Base-by-base conservation (phyloP, 164 flowering plant species). In the Nymphaea thermarum region DNA sequence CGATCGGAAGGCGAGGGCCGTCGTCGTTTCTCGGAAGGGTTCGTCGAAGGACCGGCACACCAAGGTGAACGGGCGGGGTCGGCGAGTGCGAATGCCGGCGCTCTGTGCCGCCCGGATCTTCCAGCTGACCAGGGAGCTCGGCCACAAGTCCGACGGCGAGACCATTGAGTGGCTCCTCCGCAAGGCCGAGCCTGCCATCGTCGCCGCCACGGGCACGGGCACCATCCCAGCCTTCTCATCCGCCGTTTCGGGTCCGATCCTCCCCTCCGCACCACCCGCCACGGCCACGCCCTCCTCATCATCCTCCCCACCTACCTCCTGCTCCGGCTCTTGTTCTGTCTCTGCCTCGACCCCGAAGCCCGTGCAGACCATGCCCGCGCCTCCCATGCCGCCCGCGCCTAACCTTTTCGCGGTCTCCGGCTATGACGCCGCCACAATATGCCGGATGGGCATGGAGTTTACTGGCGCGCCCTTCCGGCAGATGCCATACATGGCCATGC, bases 131-230 rank as follows among this genome's bases (percentile, higher is more conserved):
- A 81, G 85, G 25, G 88, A 85, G 67, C 88, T 85, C 65, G 85
- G 86, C 67, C 85, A 77, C 82, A 82, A 83, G 42, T 80, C 84
- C 70, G 88, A 85, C 60, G 88, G 88, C 7, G 83, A 85, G 74
- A 85, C 88, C 63, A 83, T 85, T 17, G 88, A 85, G 78, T 85
- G 89, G 89, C 77, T 85, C 6, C 84, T 85, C 63, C 82, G 80
- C 62, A 80, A 82, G 6, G 89, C 90, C 4, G 86, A 85, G 78
- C 84, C 85, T 2, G 73, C 89, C 61, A 83, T 85, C 64, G 70
- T 83, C 44, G 82, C 85, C 60, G 84, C 83, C 68, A 83, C 88
- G 16, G 68, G 68, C 25, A 12, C 68, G 17, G 68, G 68, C 55
- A 66, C 68, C 57, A 25, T 66, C 60, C 68, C 68, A 3, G 55